Base-by-base conservation (phyloP, 306 rosid genomes). In the Trifolium fragiferum region DNA sequence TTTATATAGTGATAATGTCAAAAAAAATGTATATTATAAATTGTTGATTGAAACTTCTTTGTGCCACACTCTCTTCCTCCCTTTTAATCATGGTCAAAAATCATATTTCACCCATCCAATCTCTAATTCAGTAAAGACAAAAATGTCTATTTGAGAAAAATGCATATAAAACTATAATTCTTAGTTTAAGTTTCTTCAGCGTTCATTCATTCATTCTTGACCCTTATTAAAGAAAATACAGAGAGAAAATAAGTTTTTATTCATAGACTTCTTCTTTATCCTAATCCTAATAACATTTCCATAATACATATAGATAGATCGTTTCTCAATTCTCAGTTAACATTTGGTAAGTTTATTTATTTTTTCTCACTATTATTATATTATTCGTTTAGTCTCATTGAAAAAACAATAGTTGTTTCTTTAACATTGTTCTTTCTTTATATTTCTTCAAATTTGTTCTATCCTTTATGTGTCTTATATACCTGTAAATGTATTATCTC, bases 381-480 rank as follows among this genome's bases (percentile, higher is more conserved):
- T 78, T 71, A 79, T 27, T 59, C 57, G 53, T 55, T 57, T 40
- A 57, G 21, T 1, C 25, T 40, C 40, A 37, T 49, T 78, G 35
- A 23, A 43, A 68, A 68, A 64, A 33, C 25, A 18, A 69, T 35
- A 19, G 19, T 6, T 23, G 38, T 74, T n/a, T 46, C 66, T 66
- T 70, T 67, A 40, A 76, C 86, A 67, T 88, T 53, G 47, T 62
- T 77, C 33, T 76, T 73, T 78, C 91, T 81, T 78, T 78, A 11
- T 65, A 81, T 43, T 38, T 20, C 18, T 40, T 44, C 61, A 20
- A 11, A 9, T 20, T 54, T 54, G 3, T 20, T 51, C 25, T 25
- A 41, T 83, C 71, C 74, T 72, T 76, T 75, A 47, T 23, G 7
- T 47, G 6, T 43, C 15, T 38, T 38, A 8, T 55, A 67, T 20